Conservation (phyloP, 768 basidiomycete species). For the Mycena crocata region DNA sequence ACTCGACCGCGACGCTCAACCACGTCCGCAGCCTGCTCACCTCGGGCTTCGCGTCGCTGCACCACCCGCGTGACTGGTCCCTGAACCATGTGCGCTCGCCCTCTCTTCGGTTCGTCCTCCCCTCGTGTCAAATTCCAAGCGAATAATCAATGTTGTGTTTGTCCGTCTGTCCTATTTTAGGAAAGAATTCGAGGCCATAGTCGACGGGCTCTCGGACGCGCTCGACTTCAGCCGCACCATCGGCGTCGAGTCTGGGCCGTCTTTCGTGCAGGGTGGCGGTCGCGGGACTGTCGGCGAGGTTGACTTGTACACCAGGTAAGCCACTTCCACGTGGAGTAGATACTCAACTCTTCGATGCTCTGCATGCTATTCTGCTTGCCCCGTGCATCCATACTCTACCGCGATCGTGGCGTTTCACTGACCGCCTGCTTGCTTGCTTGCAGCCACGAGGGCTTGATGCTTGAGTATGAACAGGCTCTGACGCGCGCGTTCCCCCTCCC, state of each 20-base stretch:
- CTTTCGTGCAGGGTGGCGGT: slow-evolving; percentile 80
- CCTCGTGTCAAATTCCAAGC: too few relatives aligned
- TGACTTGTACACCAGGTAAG: slow-evolving; percentile 92
- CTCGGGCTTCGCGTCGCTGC: slow-evolving; percentile 93
- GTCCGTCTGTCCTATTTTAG: slow-evolving; percentile 47
- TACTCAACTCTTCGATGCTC: too few relatives aligned
- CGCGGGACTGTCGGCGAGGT: slow-evolving; percentile 84
- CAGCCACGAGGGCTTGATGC: slow-evolving; percentile 93
- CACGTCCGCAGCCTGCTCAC: slow-evolving; percentile 89
- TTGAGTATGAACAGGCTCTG: slow-evolving; percentile 92
- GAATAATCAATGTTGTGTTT: background rate
- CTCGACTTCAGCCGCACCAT: slow-evolving; percentile 94
- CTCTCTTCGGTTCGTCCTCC: slow-evolving; percentile 68
- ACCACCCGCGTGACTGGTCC: slow-evolving; percentile 93
- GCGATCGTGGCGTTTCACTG: background rate
- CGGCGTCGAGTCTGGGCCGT: slow-evolving; percentile 70
- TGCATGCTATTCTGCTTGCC: too few relatives aligned
- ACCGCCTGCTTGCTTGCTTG: background rate
- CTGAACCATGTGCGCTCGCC: slow-evolving; percentile 91
- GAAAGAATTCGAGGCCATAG: slow-evolving; percentile 86
- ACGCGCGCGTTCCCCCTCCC: slow-evolving; percentile 75
- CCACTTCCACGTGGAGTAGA: background rate
- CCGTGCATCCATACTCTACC: background rate
- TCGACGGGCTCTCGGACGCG: slow-evolving; percentile 87
- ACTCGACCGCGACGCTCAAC: slow-evolving; percentile 94